phyloP scores from a whole-genome alignment of 345 rosid species.

The Bruguiera gymnorhiza region DNA sequence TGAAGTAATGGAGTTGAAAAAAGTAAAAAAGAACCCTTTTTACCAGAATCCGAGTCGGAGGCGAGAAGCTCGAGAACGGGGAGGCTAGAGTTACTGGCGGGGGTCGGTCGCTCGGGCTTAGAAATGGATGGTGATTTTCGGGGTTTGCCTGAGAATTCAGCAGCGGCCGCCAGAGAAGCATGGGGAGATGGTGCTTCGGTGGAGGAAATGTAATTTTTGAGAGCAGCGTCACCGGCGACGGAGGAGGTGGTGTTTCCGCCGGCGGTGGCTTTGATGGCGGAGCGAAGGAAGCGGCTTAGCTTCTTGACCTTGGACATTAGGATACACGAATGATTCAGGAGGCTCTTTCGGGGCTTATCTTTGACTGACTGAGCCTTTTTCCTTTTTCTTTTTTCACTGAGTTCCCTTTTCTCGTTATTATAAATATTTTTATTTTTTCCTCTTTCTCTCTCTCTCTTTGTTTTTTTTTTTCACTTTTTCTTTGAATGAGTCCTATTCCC shows the following conservation, averaged over 20 bases:
- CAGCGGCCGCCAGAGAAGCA: neutral
- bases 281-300: neutral
- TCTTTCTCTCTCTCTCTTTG: too few species aligned
- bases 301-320: too few species aligned
- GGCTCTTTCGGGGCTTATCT: too few species aligned
- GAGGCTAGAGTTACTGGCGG: neutral
- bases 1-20: neutral
- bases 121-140: neutral
- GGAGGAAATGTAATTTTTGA: slow-evolving; percentile 12
- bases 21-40: neutral
- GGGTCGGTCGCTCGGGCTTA: neutral
- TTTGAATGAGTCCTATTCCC: too few species aligned
- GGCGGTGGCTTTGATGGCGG: neutral
- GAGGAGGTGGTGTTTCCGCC: neutral
- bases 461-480: too few species aligned
- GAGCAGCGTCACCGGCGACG: slow-evolving; percentile 3
- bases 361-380: too few species aligned
- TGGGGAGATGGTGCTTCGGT: slow-evolving; percentile 9
- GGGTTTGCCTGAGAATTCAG: slow-evolving; percentile 2
- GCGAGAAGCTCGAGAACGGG: slow-evolving; percentile 6
- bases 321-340: too few species aligned
- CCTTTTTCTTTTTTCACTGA: too few species aligned
- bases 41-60: slow-evolving; percentile 26
- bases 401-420: too few species aligned
- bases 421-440: too few species aligned